Conservation (phyloP, 2,329 filamentous ascomycete species). For the Penicillium oxalicum region DNA sequence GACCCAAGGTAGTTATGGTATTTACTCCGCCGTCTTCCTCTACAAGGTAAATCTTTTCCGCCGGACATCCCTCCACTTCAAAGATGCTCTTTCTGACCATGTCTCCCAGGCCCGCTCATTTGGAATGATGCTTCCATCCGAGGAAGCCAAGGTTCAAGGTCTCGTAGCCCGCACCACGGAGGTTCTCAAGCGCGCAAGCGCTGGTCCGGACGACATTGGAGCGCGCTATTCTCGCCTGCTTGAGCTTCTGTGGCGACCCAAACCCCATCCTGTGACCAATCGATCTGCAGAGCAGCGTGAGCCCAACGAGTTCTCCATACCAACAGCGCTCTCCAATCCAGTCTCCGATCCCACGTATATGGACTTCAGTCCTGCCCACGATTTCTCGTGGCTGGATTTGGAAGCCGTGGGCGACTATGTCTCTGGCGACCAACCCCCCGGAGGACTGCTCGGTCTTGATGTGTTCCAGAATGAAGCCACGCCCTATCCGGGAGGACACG, state of each 20-base stretch:
- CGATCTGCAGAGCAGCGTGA: conserved; percentile 24
- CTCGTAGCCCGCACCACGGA: conserved; percentile 55
- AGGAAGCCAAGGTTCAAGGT: conserved; percentile 51
- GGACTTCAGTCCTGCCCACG: conserved; percentile 46
- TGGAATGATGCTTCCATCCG: conserved; percentile 52
- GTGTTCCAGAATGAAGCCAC: conserved; percentile 28
- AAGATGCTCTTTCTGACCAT: neutral
- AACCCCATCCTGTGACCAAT: conserved; percentile 20
- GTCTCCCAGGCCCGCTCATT: conserved; percentile 48
- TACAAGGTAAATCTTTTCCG: conserved; percentile 49
- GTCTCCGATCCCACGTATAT: conserved; percentile 35
- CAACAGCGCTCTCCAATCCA: conserved; percentile 25
- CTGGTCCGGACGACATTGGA: conserved; percentile 54
- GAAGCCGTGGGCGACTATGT: conserved; percentile 56
- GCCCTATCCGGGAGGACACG: conserved; percentile 26
- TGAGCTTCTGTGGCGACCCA: conserved; percentile 54
- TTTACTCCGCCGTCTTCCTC: conserved; percentile 60
- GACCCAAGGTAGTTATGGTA: conserved; percentile 38
- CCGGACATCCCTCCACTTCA: neutral
- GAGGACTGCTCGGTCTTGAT: conserved; percentile 32
- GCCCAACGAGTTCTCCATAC: conserved; percentile 29
- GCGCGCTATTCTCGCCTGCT: conserved; percentile 57
- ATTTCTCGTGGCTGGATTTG: conserved; percentile 58
- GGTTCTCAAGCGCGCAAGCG: conserved; percentile 54
- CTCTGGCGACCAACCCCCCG: conserved; percentile 39